These are phyloP conservation scores for Aspergillus egyptiacus DNA, from an alignment of 495 filamentous ascomycete genomes.

Conservation along the genomic window DNA sequence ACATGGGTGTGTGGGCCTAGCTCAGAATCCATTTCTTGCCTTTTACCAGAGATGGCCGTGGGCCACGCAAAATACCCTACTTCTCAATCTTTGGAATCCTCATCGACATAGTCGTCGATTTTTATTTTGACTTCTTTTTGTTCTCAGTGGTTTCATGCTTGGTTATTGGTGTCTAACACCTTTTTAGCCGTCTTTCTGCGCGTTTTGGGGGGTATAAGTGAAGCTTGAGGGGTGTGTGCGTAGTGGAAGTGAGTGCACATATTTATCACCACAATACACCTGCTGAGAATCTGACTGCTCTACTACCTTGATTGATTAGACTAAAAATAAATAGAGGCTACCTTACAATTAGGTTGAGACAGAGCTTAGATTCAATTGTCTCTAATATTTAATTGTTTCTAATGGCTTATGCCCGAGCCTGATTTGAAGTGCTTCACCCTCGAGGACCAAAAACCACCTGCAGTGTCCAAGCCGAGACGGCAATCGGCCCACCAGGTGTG, in stretches of 20 bases:
- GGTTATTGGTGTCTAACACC: neutral
- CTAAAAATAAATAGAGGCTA: no score
- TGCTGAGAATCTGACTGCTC: neutral
- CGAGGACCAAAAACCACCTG: slow-evolving; percentile 6
- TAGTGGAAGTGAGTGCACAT: neutral
- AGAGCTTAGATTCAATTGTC: slow-evolving; percentile 18
- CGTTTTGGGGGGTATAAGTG: neutral
- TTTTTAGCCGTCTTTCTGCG: neutral
- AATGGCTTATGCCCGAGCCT: slow-evolving; percentile 7
- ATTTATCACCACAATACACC: neutral
- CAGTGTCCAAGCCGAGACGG: slow-evolving; percentile 4
- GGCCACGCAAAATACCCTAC: slow-evolving; percentile 18
- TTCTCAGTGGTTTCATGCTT: neutral
- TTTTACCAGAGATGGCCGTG: slow-evolving; percentile 19
- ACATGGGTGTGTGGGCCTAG: slow-evolving; percentile 17
- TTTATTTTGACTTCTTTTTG: slow-evolving; percentile 1
- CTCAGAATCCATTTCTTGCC: slow-evolving; percentile 19
- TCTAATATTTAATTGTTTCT: slow-evolving; percentile 12
- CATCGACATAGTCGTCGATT: slow-evolving; percentile 16
- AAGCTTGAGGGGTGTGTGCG: neutral
- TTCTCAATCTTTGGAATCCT: slow-evolving; percentile 14
- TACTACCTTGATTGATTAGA: no score
- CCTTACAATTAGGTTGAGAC: no score
- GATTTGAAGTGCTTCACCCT: slow-evolving; percentile 11
- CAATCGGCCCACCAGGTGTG: slow-evolving; percentile 10